These are phyloP conservation scores for Botrytis porri DNA, from an alignment of 2,329 filamentous ascomycete species.

Conservation along the genomic window DNA sequence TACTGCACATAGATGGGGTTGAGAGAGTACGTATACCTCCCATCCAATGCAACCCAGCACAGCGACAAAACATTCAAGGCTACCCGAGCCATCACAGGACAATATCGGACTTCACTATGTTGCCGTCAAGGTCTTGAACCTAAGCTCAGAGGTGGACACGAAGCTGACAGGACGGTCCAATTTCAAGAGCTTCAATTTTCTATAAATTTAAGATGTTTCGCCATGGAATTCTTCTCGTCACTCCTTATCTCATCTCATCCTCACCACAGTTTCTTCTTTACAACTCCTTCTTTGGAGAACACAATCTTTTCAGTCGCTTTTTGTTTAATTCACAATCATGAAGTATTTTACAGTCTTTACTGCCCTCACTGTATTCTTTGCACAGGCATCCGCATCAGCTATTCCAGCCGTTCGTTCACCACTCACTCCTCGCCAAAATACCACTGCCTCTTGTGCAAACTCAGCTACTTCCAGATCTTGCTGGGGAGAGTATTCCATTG, in stretches of 20 bases:
- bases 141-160: background rate
- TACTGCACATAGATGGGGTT: background rate
- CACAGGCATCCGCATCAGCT: constrained; percentile 27
- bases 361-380: constrained; percentile 25
- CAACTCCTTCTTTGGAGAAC: background rate
- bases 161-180: background rate
- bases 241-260: background rate
- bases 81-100: background rate
- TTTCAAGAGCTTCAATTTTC: background rate
- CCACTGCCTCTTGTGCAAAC: constrained; percentile 30
- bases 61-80: background rate
- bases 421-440: constrained; percentile 20
- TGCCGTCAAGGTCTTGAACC: background rate
- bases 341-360: constrained; percentile 31
- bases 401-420: constrained; percentile 26
- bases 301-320: background rate
- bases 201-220: constrained; percentile 7
- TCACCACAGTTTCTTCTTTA: constrained; percentile 1
- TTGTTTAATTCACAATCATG: constrained; percentile 25
- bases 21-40: background rate
- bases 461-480: constrained; percentile 36
- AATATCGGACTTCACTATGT: background rate
- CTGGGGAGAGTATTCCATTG: constrained; percentile 37
- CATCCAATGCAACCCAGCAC: background rate
- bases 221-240: background rate